Base-by-base conservation (phyloP, 495 filamentous ascomycete genomes). In the Aspergillus ostianus region DNA sequence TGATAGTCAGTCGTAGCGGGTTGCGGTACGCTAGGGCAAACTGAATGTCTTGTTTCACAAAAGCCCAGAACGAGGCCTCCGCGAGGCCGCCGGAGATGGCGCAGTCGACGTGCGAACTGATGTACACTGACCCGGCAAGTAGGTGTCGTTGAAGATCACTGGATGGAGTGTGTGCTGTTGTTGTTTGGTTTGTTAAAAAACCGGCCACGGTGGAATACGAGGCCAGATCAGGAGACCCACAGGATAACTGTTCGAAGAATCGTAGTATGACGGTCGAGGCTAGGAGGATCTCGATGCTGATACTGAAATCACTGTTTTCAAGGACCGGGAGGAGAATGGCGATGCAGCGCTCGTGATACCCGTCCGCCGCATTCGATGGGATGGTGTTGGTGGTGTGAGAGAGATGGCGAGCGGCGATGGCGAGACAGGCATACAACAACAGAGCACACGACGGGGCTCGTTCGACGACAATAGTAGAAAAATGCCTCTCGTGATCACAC, bases 41-140 rank as follows among this genome's bases (percentile, higher is more conserved):
- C 32, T 78, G 74, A 27, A 78, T 74, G 59, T 78, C 75, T 56
- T 78, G 75, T 60, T 74, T 74, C 1, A 78, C 74, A 51, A 74
- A 78, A 23, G 72, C 68, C 75, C 75, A 78, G 65, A 78, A 78
- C 0, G 75, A 74, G 3, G 75, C 73, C 18, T 75, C 72, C 0
- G 73, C 69, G 36, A 78, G 69, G 4, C 74, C 73, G 12, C 70
- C 68, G 13, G 71, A 72, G 30, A 72, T 71, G 0, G 75, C 75
- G 47, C 70, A 76, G 61, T 75, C 73, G 4, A 74, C 68, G 18
- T 76, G 74, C 2, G 75, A 73, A 53, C 73, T 73, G 56, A 78
- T 73, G 45, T 76, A 78, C n/a, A 78, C 75, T 0, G 75, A 78
- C 6, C 75, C 75, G 17, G 75, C 75, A 30, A 76, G 67, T 49